These are phyloP conservation scores for Ampelomyces quisqualis DNA, from an alignment of 2,329 filamentous ascomycete genomes.

Conservation along the genomic window DNA sequence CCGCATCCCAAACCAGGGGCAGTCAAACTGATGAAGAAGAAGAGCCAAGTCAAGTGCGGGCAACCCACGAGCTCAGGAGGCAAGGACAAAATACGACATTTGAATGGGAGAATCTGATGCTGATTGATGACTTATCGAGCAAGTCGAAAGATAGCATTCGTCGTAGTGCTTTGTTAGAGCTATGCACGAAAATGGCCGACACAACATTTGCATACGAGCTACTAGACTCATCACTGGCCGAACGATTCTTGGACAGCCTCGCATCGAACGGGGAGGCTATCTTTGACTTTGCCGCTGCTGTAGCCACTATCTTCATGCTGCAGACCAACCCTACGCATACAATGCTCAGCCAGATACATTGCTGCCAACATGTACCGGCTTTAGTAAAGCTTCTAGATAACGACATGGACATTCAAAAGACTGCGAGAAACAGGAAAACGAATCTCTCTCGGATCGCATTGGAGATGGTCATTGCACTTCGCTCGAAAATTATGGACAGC, in stretches of 20 bases:
- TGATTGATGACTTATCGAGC: conserved; percentile 61
- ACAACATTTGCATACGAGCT: conserved; percentile 69
- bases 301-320: conserved; percentile 64
- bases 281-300: conserved; percentile 63
- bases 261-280: conserved; percentile 47
- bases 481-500: conserved; percentile 54
- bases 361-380: conserved; percentile 57
- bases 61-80: conserved; percentile 62
- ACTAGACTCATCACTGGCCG: conserved; percentile 70
- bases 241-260: conserved; percentile 65
- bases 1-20: conserved; percentile 19
- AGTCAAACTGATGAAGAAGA: conserved; percentile 49
- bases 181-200: conserved; percentile 57
- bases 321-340: conserved; percentile 61
- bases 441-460: conserved; percentile 70
- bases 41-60: conserved; percentile 50
- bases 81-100: conserved; percentile 60
- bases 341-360: conserved; percentile 58
- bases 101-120: conserved; percentile 55
- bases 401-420: conserved; percentile 56
- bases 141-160: conserved; percentile 45
- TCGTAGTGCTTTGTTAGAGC: conserved; percentile 57
- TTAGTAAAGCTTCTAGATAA: conserved; percentile 57
- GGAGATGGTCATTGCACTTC: conserved; percentile 57
- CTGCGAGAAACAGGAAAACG: conserved; percentile 64